Evolutionary conservation across 768 basidiomycete genomes (phyloP).

Genomic region (Mycena metata): DNA sequence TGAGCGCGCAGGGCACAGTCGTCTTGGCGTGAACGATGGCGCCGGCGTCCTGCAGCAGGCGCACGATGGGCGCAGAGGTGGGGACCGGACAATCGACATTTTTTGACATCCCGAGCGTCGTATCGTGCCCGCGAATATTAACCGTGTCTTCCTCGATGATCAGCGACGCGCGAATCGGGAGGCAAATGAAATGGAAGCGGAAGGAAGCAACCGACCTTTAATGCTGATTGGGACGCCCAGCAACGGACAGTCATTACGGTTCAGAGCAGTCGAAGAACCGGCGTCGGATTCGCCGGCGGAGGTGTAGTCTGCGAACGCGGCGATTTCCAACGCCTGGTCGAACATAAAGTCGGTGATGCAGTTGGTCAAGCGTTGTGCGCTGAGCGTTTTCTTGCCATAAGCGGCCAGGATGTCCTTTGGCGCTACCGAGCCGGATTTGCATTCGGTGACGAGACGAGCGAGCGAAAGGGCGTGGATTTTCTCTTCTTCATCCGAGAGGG

Average conservation of each 20-base stretch:
- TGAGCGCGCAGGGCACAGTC: conserved; percentile 69
- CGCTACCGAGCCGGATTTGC: conserved; percentile 55
- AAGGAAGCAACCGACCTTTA: conserved; percentile 59
- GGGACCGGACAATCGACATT: conserved; percentile 59
- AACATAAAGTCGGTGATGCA: conserved; percentile 75
- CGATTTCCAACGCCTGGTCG: conserved; percentile 33
- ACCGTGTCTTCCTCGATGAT: conserved; percentile 48
- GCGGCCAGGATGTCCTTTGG: conserved; percentile 57
- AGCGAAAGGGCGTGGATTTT: conserved; percentile 65
- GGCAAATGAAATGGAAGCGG: conserved; percentile 29
- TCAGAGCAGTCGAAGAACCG: conserved; percentile 14
- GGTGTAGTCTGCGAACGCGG: conserved; percentile 27
- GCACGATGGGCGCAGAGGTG: conserved; percentile 64
- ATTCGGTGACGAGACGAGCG: conserved; percentile 60
- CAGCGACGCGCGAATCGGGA: not conserved
- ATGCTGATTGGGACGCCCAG: conserved; percentile 73
- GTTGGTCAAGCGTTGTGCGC: conserved; percentile 66
- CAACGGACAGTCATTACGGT: conserved; percentile 53
- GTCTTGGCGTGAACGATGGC: conserved; percentile 79
- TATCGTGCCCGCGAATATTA: conserved; percentile 67
- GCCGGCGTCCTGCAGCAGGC: conserved; percentile 70
- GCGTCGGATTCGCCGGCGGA: conserved; percentile 53
- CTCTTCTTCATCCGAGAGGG: conserved; percentile 59
- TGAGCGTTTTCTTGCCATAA: conserved; percentile 63
- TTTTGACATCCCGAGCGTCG: conserved; percentile 71